A percentile compares a stretch with the other conserved stretches of the same genome.
Evolutionary conservation across 257 asterid genomes (phyloP).

Genomic region (Jacaranda mimosifolia): DNA sequence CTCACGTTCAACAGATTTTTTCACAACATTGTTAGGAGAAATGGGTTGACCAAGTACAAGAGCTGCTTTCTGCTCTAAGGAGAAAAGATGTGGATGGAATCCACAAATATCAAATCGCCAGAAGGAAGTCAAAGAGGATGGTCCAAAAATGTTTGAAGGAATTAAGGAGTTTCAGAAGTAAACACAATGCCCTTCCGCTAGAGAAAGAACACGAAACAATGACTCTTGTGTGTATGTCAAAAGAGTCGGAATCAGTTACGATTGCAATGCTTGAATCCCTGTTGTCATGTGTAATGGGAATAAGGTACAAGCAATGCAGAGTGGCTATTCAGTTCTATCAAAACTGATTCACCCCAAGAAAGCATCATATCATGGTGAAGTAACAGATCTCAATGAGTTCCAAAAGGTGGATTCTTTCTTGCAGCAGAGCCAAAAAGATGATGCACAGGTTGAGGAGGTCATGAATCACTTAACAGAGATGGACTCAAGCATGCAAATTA

Average conservation of each 20-base stretch:
- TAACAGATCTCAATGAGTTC: slow-evolving; percentile 41
- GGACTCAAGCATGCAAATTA: slow-evolving; percentile 44
- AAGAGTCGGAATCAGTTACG: slow-evolving; percentile 42
- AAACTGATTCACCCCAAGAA: slow-evolving; percentile 39
- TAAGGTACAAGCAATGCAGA: slow-evolving; percentile 33
- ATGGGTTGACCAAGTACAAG: slow-evolving; percentile 38
- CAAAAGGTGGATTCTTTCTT: slow-evolving; percentile 41
- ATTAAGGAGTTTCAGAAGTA: slow-evolving; percentile 34
- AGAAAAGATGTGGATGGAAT: slow-evolving; percentile 36
- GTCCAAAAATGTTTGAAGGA: slow-evolving; percentile 34
- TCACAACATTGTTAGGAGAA: slow-evolving; percentile 28
- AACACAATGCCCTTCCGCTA: neutral
- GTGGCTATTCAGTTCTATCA: slow-evolving; percentile 49
- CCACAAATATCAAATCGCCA: slow-evolving; percentile 17
- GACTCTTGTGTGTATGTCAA: slow-evolving; percentile 29
- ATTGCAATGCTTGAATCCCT: slow-evolving; percentile 29
- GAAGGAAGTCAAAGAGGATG: slow-evolving; percentile 34
- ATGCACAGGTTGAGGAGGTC: slow-evolving; percentile 14
- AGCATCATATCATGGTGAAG: slow-evolving; percentile 21
- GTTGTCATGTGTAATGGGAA: slow-evolving; percentile 35
- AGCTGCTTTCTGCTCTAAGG: slow-evolving; percentile 48
- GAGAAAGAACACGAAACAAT: slow-evolving; percentile 30
- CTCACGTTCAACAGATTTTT: slow-evolving; percentile 40
- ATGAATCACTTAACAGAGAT: slow-evolving; percentile 40
- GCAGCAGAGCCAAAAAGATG: slow-evolving; percentile 21